Evolutionary conservation across 139 green algal species (phyloP), one percentile per base, ranked within the genome.

Genomic region (Chlorokybus atmophyticus): DNA sequence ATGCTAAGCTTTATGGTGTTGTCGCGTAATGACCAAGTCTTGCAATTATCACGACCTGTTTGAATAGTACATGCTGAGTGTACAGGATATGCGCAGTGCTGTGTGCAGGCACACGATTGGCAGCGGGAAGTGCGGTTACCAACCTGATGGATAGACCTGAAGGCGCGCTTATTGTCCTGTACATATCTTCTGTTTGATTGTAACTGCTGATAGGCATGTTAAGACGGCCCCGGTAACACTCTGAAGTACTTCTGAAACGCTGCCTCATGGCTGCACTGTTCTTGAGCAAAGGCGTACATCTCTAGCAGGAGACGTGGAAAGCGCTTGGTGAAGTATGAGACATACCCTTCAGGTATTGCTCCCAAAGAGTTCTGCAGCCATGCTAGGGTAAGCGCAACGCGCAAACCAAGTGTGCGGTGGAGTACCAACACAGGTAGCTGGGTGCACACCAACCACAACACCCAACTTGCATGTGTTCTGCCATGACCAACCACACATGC

Each of bases 261-360:
- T 8, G 35, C 23, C 29, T 69, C 61, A 3, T 50, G 7, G 17
- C 19, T 17, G 54, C 61, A 69, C 24, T 48, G 7, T 3, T 67
- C 28, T n/a, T 50, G 30, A 6, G 66, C 17, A 14, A 69, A 95
- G 17, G 62, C 64, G 59, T 83, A 95, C 24, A 84, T 79, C 1
- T 79, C 61, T 25, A 93, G 55, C 32, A 97, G 66, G 42, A 98
- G 74, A 27, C 59, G 59, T 1, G 90, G 88, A 68, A 93, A 97
- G 50, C 83, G 67, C 32, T 27, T 57, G 24, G 59, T 40, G 60
- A 95, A 93, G 76, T 92, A 95, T 19, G 60, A 75, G 63, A 54
- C 63, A 10, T 67, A 52, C 29, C 44, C 59, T 4, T 65, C 44
- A 5, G 75, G 62, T 14, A 38, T 17, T 14, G 57, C 32, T 3